These are phyloP conservation scores for Didymella keratinophila DNA, from an alignment of 2,329 filamentous ascomycete genomes.

Conservation along the genomic window DNA sequence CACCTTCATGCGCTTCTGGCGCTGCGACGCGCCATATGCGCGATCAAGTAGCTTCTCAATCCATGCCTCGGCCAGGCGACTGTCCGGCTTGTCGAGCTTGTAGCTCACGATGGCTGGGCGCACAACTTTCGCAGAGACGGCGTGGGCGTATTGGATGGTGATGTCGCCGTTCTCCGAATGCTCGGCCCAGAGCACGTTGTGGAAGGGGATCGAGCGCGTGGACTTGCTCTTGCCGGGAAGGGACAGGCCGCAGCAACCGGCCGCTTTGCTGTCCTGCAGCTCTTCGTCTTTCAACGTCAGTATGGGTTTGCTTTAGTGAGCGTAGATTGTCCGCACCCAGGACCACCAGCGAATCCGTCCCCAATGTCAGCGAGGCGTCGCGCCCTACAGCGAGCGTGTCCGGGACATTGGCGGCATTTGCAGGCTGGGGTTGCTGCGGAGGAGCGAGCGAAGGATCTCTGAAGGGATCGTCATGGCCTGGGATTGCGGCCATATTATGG, in stretches of 20 bases:
- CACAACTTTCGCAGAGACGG: constrained; percentile 64
- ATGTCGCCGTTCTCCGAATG: constrained; percentile 65
- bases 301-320: constrained; percentile 9
- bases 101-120: constrained; percentile 69
- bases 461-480: constrained; percentile 39
- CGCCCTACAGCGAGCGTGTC: constrained; percentile 63
- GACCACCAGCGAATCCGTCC: constrained; percentile 67
- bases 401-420: constrained; percentile 21
- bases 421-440: constrained; percentile 14
- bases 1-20: constrained; percentile 81
- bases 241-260: constrained; percentile 65
- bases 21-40: constrained; percentile 74
- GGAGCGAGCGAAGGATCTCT: constrained; percentile 39
- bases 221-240: constrained; percentile 57
- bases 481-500: constrained; percentile 36
- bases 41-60: constrained; percentile 68
- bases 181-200: constrained; percentile 85
- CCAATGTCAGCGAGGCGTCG: constrained; percentile 67
- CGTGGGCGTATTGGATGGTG: constrained; percentile 75
- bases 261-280: constrained; percentile 57
- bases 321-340: constrained; percentile 55
- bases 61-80: constrained; percentile 66
- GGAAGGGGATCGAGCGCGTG: constrained; percentile 73
- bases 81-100: constrained; percentile 61
- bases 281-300: constrained; percentile 59